Conservation (phyloP, 2,329 filamentous ascomycete species). For the Aureobasidium sp. region DNA sequence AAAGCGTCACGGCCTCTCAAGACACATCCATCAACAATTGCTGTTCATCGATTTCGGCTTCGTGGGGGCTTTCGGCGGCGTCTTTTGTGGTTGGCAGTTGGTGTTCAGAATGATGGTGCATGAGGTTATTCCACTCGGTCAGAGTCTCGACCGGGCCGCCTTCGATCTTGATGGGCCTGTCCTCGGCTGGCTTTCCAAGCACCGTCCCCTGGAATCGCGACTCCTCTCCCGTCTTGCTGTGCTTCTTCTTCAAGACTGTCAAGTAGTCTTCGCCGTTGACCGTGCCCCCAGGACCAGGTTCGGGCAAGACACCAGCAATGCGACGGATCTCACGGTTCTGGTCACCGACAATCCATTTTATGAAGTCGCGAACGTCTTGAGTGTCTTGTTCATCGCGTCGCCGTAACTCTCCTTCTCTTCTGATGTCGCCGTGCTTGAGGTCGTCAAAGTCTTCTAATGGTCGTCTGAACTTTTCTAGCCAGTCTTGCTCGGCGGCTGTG, state of each 20-base stretch:
- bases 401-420: constrained; percentile 31
- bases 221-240: constrained; percentile 81
- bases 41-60: constrained; percentile 7
- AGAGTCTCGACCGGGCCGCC: constrained; percentile 63
- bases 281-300: constrained; percentile 43
- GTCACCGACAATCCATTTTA: constrained; percentile 67
- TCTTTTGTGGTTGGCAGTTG: constrained; percentile 8
- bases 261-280: constrained; percentile 41
- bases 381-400: constrained; percentile 60
- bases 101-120: constrained; percentile 9
- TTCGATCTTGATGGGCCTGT: constrained; percentile 65
- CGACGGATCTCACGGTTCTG: constrained; percentile 72
- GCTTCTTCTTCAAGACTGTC: constrained; percentile 72
- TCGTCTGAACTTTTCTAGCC: constrained; percentile 42
- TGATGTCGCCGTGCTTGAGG: constrained; percentile 29
- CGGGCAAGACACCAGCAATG: constrained; percentile 55
- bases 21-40: constrained; percentile 9
- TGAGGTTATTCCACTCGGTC: constrained; percentile 48
- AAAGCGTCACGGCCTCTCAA: not conserved
- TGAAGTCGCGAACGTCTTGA: constrained; percentile 66
- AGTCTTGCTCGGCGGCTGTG: constrained; percentile 59
- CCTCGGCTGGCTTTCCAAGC: constrained; percentile 64
- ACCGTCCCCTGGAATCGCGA: constrained; percentile 78
- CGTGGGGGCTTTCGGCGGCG: constrained; percentile 3
- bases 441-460: constrained; percentile 35